phyloP scores from a whole-genome alignment of 345 rosid species.

The Zanthoxylum bungeanum region DNA sequence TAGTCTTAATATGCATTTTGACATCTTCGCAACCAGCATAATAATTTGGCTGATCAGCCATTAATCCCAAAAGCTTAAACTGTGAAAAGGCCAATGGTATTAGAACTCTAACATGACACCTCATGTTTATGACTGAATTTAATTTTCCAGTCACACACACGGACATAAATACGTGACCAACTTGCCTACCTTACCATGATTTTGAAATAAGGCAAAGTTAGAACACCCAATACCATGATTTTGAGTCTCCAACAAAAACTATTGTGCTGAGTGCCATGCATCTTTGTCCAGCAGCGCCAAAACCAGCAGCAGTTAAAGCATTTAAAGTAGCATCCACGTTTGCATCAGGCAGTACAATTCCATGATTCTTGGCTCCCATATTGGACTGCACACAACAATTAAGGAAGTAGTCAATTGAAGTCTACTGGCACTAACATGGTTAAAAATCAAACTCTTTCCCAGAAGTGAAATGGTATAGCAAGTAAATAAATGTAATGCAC shows the following conservation, averaged over 20 bases:
- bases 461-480: background rate
- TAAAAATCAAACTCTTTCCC: conserved; percentile 1
- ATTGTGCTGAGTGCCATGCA: conserved; percentile 97
- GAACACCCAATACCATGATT: conserved; percentile 55
- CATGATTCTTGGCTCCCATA: conserved; percentile 99
- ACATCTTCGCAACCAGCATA: background rate
- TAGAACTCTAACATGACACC: background rate
- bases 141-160: background rate
- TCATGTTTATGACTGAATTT: background rate
- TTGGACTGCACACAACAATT: conserved; percentile 57
- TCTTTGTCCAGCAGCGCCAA: conserved; percentile 99
- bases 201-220: background rate
- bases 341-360: conserved; percentile 83
- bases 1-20: background rate
- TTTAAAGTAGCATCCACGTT: conserved; percentile 71
- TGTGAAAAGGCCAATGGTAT: background rate
- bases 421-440: conserved; percentile 1
- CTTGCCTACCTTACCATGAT: too few species aligned
- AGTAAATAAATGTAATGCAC: conserved; percentile 11
- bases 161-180: background rate
- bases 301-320: conserved; percentile 92
- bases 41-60: background rate
- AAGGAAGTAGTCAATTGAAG: conserved; percentile 16
- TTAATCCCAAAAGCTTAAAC: background rate
- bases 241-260: conserved; percentile 79